phyloP scores from a whole-genome alignment of 192 early-diverging fungal genomes.

The Podila epigama region DNA sequence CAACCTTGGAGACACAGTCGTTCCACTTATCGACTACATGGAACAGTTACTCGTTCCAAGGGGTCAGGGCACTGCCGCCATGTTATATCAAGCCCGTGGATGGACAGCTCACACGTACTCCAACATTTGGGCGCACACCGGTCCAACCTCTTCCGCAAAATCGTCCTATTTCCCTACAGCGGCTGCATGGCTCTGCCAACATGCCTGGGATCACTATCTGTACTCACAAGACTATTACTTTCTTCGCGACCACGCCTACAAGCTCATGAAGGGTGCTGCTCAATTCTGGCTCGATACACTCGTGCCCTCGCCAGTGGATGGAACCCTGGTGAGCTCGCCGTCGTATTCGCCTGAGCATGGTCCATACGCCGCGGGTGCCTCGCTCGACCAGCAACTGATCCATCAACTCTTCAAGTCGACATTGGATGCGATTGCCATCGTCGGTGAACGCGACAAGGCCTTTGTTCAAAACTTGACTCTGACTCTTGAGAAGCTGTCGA shows the following conservation, averaged over 20 bases:
- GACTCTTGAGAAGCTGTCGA: conserved; percentile 4
- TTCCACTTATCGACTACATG: conserved; percentile 44
- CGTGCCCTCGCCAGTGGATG: neutral
- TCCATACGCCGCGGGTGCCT: conserved; percentile 22
- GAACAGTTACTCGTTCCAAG: conserved; percentile 32
- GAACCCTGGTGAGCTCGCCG: conserved; percentile 14
- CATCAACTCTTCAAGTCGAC: conserved; percentile 39
- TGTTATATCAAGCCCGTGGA: conserved; percentile 35
- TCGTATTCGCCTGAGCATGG: conserved; percentile 42
- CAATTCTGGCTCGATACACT: conserved; percentile 44
- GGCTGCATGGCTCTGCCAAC: conserved; percentile 43
- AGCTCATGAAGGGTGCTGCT: conserved; percentile 42
- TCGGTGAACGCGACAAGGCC: conserved; percentile 25
- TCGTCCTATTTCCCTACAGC: conserved; percentile 42
- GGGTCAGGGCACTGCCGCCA: conserved; percentile 39
- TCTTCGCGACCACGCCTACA: conserved; percentile 36
- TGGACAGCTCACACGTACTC: conserved; percentile 33
- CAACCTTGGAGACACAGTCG: conserved; percentile 38
- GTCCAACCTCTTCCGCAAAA: conserved; percentile 18
- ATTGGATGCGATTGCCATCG: conserved; percentile 18
- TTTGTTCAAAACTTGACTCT: conserved; percentile 34
- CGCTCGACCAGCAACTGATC: conserved; percentile 43
- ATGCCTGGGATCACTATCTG: conserved; percentile 39
- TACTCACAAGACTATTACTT: conserved; percentile 35
- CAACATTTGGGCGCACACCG: conserved; percentile 50